A percentile compares a stretch with the other conserved stretches of the same genome.
Conservation (phyloP, 805 yeast species). For the Brettanomyces sp. region DNA sequence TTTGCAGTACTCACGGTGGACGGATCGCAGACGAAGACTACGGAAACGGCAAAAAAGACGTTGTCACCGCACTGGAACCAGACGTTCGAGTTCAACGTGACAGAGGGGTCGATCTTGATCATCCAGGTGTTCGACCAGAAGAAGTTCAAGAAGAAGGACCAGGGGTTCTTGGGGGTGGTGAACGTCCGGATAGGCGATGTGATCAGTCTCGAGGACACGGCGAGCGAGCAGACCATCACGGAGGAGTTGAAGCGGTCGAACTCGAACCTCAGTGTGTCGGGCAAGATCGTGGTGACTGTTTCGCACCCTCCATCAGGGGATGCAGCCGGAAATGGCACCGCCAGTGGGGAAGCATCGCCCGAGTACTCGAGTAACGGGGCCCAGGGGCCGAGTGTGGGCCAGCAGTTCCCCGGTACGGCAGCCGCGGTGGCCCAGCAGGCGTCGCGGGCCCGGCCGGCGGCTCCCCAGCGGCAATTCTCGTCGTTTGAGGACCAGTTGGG, state of each 20-base stretch:
- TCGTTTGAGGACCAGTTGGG: slow-evolving; percentile 97
- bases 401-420: slow-evolving; percentile 20
- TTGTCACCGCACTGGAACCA: slow-evolving; percentile 98
- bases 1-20: slow-evolving; percentile 97
- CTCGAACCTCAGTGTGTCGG: slow-evolving; percentile 87
- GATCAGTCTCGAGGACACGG: slow-evolving; percentile 46
- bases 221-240: slow-evolving; percentile 78
- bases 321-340: slow-evolving; percentile 6
- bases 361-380: not conserved
- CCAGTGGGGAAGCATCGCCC: slow-evolving; percentile 7
- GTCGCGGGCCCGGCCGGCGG: not conserved
- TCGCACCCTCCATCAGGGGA: slow-evolving; percentile 32
- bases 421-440: slow-evolving; percentile 9
- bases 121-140: slow-evolving; percentile 95
- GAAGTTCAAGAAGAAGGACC: slow-evolving; percentile 96
- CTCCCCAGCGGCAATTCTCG: slow-evolving; percentile 56
- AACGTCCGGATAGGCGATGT: slow-evolving; percentile 86
- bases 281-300: slow-evolving; percentile 74
- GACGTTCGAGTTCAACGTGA: slow-evolving; percentile 66
- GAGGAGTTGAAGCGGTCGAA: slow-evolving; percentile 87
- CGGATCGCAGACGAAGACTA: slow-evolving; percentile 91
- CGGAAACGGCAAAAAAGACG: slow-evolving; percentile 88
- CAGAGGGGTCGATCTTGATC: slow-evolving; percentile 76
- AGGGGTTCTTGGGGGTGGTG: slow-evolving; percentile 95
- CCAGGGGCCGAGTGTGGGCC: not conserved